These are phyloP conservation scores for Vicia sativa DNA, from an alignment of 306 rosid species.

Conservation along the genomic window DNA sequence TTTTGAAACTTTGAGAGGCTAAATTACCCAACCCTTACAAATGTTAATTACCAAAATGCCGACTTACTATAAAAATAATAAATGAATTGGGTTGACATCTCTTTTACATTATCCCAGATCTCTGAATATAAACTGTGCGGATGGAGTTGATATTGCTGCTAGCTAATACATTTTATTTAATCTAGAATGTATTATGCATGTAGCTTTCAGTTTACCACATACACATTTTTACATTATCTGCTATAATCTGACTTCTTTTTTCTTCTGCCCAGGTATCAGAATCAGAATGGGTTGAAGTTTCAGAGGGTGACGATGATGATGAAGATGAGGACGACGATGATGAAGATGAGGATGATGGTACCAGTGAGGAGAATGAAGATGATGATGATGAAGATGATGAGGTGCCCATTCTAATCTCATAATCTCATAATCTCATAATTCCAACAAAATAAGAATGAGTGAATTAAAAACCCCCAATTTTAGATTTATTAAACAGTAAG, in stretches of 20 bases:
- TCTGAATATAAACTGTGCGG: conserved; percentile 25
- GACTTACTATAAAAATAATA: conserved; percentile 11
- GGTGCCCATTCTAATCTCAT: conserved; percentile 42
- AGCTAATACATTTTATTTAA: conserved; percentile 28
- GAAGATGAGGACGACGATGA: conserved; percentile 59
- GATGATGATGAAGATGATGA: conserved; percentile 61
- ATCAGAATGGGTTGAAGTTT: conserved; percentile 96
- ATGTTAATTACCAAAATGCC: neutral
- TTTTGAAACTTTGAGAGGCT: neutral
- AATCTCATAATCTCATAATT: conserved; percentile 36
- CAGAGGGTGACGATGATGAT: conserved; percentile 79
- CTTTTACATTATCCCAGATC: conserved; percentile 25
- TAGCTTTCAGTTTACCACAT: conserved; percentile 24
- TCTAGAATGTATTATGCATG: conserved; percentile 32
- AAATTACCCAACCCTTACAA: neutral
- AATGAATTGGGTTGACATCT: conserved; percentile 16
- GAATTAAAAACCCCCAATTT: conserved; percentile 3
- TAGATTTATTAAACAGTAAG: conserved; percentile 1
- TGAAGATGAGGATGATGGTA: conserved; percentile 45
- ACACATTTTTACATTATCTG: conserved; percentile 29
- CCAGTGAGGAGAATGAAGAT: conserved; percentile 57
- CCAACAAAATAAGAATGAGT: conserved; percentile 17
- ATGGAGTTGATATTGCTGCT: conserved; percentile 27
- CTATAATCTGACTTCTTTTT: conserved; percentile 38
- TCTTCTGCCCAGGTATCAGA: conserved; percentile 65